A percentile compares a stretch with the other conserved stretches of the same genome.
Evolutionary conservation across 345 rosid species (phyloP).

Genomic region (Rhodamnia argentea): DNA sequence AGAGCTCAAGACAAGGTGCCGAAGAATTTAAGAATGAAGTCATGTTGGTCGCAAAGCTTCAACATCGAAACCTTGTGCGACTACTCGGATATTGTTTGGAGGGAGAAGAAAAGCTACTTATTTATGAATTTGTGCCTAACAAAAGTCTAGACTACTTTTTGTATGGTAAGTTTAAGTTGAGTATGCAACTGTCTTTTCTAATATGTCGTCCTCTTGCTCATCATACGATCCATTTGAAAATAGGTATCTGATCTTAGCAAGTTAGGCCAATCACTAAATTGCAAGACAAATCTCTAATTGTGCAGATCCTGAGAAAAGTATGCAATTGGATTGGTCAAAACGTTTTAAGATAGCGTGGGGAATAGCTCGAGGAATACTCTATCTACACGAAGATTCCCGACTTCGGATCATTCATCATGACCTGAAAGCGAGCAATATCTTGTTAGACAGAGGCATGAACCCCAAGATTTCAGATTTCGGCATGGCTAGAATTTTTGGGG

Average conservation of each 20-base stretch:
- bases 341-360: constrained; percentile 8
- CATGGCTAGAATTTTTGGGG: constrained; percentile 5
- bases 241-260: not conserved
- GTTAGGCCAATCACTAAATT: not conserved
- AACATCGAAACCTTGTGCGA: constrained; percentile 38
- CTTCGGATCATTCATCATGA: constrained; percentile 12
- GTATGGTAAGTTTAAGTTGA: constrained; percentile 9
- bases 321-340: constrained; percentile 3
- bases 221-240: not conserved
- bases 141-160: constrained; percentile 30
- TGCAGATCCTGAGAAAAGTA: not conserved
- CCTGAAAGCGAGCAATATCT: constrained; percentile 14
- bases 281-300: not conserved
- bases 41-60: constrained; percentile 31
- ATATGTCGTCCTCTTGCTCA: not conserved
- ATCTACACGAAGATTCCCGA: constrained; percentile 15
- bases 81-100: constrained; percentile 32
- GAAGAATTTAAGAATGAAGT: not conserved
- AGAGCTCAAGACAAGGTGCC: constrained; percentile 23
- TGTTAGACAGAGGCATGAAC: not conserved
- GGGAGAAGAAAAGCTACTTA: constrained; percentile 30
- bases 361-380: constrained; percentile 9
- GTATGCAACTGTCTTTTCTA: not conserved
- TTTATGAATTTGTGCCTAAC: constrained; percentile 38
- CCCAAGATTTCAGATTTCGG: constrained; percentile 18